Base-by-base conservation (phyloP, 2,329 filamentous ascomycete species). In the Ustulina deusta region DNA sequence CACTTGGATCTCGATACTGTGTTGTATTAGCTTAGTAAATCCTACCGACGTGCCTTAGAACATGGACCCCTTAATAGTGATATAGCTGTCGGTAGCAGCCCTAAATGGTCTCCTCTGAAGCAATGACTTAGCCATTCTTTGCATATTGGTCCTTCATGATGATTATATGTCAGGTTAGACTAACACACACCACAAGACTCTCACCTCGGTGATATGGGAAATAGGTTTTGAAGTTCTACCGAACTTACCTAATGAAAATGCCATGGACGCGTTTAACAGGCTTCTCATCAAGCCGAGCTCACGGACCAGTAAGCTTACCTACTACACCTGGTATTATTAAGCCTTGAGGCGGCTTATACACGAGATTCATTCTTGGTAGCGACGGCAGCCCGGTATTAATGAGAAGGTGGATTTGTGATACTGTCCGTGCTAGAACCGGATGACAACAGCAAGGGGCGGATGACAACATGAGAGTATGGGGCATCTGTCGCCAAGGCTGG, bases 271-370 rank as follows among this genome's bases (percentile, higher is more conserved):
- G 9, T 13, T 44, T 5, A 10, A 63, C n/a, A n/a, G 27, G 17
- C 20, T 6, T 15, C 15, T 10, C 6, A 6, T 11, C 5, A 32
- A n/a, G 9, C 20, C 61, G 5, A 22, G 27, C 20, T 15, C 6
- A 5, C 17, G 25, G 9, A 22, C 40, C 36, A 48, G 49, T 66
- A 58, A 66, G 64, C 64, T 66, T 59, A 66, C 64, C 10, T 54
- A 38, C 10, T 54, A 38, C 46, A 59, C 38, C 44, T 48, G 34
- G 20, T 52, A 44, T 44, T 34, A 38, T 63, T 52, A 62, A 62
- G 46, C 63, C 36, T 52, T 57, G 27, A 5, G 11, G n/a, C 25
- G 40, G 56, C 40, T 55, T 54, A 54, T 32, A 36, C 13, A 10
- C 29, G 17, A 40, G 32, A 20, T 25, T 6, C 6, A 10, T 4